phyloP scores from a whole-genome alignment of 306 rosid genomes.

The Casuarina cunninghamiana region DNA sequence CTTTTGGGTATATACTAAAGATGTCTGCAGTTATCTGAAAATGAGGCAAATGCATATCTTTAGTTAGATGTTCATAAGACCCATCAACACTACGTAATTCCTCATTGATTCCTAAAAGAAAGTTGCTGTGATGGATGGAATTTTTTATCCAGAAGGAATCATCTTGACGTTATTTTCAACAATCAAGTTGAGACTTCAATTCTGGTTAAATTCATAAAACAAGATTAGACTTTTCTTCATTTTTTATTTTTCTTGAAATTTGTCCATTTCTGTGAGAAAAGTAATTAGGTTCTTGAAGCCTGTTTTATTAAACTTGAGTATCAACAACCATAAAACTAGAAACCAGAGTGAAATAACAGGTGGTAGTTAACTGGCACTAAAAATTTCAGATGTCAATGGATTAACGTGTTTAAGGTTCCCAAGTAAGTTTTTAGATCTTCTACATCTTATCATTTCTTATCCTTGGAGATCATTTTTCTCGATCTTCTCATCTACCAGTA shows the following conservation, averaged over 20 bases:
- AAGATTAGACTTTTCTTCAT: background rate
- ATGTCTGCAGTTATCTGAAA: conserved; percentile 69
- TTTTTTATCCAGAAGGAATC: background rate
- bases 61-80: conserved; percentile 12
- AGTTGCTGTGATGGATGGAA: background rate
- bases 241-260: background rate
- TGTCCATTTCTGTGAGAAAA: background rate
- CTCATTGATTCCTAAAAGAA: background rate
- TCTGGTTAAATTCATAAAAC: background rate
- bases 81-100: background rate
- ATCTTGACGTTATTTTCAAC: background rate
- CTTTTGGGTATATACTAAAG: conserved; percentile 79
- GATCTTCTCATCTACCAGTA: background rate
- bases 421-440: background rate
- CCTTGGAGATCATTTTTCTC: background rate
- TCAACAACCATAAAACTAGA: background rate
- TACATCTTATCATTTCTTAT: background rate
- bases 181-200: background rate
- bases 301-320: background rate
- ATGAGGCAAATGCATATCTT: conserved; percentile 23
- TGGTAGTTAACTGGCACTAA: background rate
- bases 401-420: background rate
- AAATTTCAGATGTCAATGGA: background rate
- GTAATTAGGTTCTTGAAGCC: background rate
- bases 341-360: background rate